Evolutionary conservation across 2,329 filamentous ascomycete species (phyloP), one percentile per base, ranked within the genome.

Genomic region (Myriosclerotinia scirpicola): DNA sequence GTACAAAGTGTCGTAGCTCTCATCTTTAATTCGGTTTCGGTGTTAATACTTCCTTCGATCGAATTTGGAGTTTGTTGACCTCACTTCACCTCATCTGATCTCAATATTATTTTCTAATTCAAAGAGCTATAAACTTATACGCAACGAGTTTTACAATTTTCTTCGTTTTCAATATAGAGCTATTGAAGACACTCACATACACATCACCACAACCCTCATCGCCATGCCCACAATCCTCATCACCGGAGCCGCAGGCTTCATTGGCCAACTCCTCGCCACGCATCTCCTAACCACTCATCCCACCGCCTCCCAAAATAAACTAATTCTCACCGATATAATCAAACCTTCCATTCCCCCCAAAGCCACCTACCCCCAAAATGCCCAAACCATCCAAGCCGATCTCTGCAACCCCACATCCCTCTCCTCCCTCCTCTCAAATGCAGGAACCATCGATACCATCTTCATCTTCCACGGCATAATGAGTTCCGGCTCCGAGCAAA

Each of bases 381-480:
- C 70, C 3, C 69, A 71, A 52, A 62, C 74, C 3, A 69, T 78
- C 38, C 66, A 76, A 50, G 72, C 75, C 3, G 72, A 78, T 71
- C 66, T 81, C 58, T 79, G 78, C 48, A 75, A 78, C 58, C 66
- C 75, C 1, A 34, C 71, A 0, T 74, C 73, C 7, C 73, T 79
- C 3, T 60, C 73, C 0, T 65, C 69, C 2, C 73, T 80, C 17
- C 71, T 80, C 48, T 53, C 56, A 8, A n/a, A 64, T 9, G 66
- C 73, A 1, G 69, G 72, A 0, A 72, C 68, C 12, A 78, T 82
- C 15, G 76, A 82, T 46, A 79, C 80, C 12, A 80, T 85, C 54
- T 88, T 85, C 74, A 80, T 87, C 59, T 82, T 88, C 68, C 86
- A 88, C 72, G 86, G 86, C 54, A 85, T 88, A 76, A 88, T 89